Conservation (phyloP, 2,329 filamentous ascomycete species). For the Trichoderma endophyticum region DNA sequence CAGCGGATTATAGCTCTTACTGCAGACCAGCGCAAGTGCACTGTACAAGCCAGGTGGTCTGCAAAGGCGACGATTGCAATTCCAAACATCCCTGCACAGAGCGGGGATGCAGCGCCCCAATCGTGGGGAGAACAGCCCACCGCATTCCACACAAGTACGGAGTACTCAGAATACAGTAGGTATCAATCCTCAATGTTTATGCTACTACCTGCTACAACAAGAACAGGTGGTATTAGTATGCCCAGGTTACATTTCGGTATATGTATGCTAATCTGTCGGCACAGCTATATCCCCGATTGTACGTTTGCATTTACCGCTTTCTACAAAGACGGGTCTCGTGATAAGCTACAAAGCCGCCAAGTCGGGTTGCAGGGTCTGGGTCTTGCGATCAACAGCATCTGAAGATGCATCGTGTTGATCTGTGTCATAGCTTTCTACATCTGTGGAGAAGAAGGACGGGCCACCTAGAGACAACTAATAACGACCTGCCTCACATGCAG, state of each 20-base stretch:
- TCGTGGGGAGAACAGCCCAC: not conserved
- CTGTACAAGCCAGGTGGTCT: not conserved
- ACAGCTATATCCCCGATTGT: not conserved
- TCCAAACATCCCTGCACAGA: not conserved
- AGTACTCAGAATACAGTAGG: not conserved
- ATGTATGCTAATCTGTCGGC: not conserved
- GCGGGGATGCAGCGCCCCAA: not conserved
- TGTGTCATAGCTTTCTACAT: slow-evolving; percentile 5
- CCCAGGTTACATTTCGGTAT: not conserved
- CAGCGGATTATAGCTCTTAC: not conserved
- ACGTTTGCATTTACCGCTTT: not conserved
- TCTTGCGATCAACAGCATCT: slow-evolving; percentile 8
- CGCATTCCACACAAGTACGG: not conserved
- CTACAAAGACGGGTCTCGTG: not conserved
- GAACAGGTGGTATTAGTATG: not conserved
- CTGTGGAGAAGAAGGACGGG: not conserved
- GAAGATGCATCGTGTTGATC: slow-evolving; percentile 1
- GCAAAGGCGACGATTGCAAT: slow-evolving; percentile 14
- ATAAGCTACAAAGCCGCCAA: not conserved
- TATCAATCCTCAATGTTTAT: not conserved
- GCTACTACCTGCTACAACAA: not conserved
- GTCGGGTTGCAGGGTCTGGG: not conserved
- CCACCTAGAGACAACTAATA: not conserved
- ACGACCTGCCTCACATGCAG: not conserved
- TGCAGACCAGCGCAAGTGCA: not conserved